A percentile compares a stretch with the other conserved stretches of the same genome.
These are phyloP conservation scores for Candida nitratophila DNA, from an alignment of 805 yeast genomes.

Conservation along the genomic window DNA sequence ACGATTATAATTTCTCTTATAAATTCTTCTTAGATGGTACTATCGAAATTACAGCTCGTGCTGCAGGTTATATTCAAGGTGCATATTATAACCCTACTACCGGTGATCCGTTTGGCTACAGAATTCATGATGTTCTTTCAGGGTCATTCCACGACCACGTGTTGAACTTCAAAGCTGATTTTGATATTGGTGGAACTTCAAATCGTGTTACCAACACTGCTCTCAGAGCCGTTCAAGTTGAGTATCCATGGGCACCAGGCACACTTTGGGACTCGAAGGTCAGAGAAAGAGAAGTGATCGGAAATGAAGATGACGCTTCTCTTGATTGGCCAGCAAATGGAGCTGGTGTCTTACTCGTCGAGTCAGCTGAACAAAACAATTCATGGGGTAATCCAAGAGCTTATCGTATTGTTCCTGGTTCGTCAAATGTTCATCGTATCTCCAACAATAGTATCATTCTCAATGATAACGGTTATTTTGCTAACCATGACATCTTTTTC, in stretches of 20 bases:
- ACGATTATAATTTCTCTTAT: conserved; percentile 5
- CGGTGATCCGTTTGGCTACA: conserved; percentile 15
- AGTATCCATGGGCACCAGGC: conserved; percentile 22
- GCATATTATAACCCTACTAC: conserved; percentile 17
- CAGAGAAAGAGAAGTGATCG: conserved; percentile 9
- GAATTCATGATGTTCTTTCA: conserved; percentile 15
- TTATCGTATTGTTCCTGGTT: conserved; percentile 18
- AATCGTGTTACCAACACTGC: conserved; percentile 13
- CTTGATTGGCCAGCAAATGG: conserved; percentile 12
- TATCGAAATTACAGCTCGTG: conserved; percentile 20
- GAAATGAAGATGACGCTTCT: conserved; percentile 10
- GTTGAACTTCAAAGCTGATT: conserved; percentile 18
- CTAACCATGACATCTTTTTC: conserved; percentile 13
- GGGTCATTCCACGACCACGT: conserved; percentile 26
- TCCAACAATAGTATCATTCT: not conserved
- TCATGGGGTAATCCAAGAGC: conserved; percentile 23
- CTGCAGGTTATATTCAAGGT: conserved; percentile 25
- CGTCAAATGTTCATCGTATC: conserved; percentile 11
- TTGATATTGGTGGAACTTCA: conserved; percentile 20
- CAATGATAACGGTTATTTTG: conserved; percentile 11
- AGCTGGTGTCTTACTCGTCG: conserved; percentile 15
- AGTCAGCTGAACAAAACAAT: conserved; percentile 16
- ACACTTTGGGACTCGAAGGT: conserved; percentile 12
- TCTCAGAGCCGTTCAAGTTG: conserved; percentile 9
- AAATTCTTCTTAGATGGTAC: conserved; percentile 18